Percentiles rank a stretch among this genome's conserved stretches.
Evolutionary conservation across 1,284 basidiomycete species (phyloP).

Genomic region (Singerocomus inundabilis): DNA sequence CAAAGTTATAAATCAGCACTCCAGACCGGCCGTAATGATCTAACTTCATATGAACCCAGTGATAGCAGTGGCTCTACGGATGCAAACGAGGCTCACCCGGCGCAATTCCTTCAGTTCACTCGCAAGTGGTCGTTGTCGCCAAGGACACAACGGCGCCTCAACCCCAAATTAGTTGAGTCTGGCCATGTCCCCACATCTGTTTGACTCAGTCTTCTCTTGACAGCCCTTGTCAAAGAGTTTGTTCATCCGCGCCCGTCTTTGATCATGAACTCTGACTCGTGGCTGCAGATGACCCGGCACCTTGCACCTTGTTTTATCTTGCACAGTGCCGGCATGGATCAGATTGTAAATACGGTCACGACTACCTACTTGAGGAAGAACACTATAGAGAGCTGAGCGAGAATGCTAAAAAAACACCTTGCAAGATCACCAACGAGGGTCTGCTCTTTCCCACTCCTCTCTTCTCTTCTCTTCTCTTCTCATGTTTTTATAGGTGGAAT

Average conservation of each 20-base stretch:
- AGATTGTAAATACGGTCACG: slow-evolving; percentile 57
- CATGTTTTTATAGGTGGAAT: slow-evolving; percentile 42
- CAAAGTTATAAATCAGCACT: slow-evolving; percentile 34
- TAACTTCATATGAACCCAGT: slow-evolving; percentile 25
- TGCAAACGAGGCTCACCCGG: slow-evolving; percentile 31
- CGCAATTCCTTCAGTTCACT: slow-evolving; percentile 29
- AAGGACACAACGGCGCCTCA: slow-evolving; percentile 41
- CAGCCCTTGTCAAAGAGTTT: slow-evolving; percentile 58
- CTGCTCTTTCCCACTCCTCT: slow-evolving; percentile 5
- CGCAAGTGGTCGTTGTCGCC: slow-evolving; percentile 33
- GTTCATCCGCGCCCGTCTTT: slow-evolving; percentile 27
- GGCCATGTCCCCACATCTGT: slow-evolving; percentile 11
- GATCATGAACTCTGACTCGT: slow-evolving; percentile 7
- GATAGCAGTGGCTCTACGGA: slow-evolving; percentile 36
- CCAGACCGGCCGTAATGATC: slow-evolving; percentile 23
- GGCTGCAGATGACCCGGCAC: slow-evolving; percentile 50
- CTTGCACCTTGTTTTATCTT: slow-evolving; percentile 62
- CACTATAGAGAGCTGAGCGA: slow-evolving; percentile 48
- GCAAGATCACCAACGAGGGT: slow-evolving; percentile 55
- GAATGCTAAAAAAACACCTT: slow-evolving; percentile 60
- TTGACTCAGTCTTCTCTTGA: slow-evolving; percentile 17
- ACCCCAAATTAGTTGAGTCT: slow-evolving; percentile 51
- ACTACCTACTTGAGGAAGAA: slow-evolving; percentile 52
- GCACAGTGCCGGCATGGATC: slow-evolving; percentile 52
- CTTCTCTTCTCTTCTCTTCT: slow-evolving; percentile 3